A percentile compares a stretch with the other conserved stretches of the same genome.
Evolutionary conservation across 2,329 filamentous ascomycete genomes (phyloP).

Genomic region (Trichoderma sp.): DNA sequence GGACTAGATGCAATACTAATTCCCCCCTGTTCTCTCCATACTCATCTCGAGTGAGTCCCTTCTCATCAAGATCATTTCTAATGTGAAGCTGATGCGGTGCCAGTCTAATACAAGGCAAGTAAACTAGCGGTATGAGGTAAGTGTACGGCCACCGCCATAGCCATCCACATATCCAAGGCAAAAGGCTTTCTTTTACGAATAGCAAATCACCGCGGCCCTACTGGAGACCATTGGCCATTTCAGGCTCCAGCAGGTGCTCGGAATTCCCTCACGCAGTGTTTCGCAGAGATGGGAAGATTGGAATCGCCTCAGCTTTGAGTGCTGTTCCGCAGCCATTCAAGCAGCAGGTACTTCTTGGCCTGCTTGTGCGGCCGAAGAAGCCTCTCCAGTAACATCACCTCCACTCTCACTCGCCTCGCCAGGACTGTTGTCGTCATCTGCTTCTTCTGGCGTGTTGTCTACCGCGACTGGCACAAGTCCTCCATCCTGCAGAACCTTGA

Average conservation of each 20-base stretch:
- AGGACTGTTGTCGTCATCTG: slow-evolving; percentile 11
- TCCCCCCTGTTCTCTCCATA: background rate
- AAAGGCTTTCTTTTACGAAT: slow-evolving; percentile 14
- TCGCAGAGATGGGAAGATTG: slow-evolving; percentile 16
- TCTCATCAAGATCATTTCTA: slow-evolving; percentile 16
- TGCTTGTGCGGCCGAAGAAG: slow-evolving; percentile 11
- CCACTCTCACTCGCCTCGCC: slow-evolving; percentile 5
- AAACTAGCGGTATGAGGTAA: slow-evolving; percentile 23
- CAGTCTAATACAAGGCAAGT: slow-evolving; percentile 22
- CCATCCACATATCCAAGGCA: slow-evolving; percentile 21
- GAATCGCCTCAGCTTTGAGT: slow-evolving; percentile 13
- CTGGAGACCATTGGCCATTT: slow-evolving; percentile 24
- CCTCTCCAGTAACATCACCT: background rate
- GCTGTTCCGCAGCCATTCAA: slow-evolving; percentile 25
- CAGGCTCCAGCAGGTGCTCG: slow-evolving; percentile 34
- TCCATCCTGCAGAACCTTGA: slow-evolving; percentile 44
- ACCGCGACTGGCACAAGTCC: slow-evolving; percentile 3
- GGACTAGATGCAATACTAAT: background rate
- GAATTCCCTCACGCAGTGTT: slow-evolving; percentile 34
- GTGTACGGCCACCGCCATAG: slow-evolving; percentile 14
- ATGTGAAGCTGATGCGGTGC: slow-evolving; percentile 23
- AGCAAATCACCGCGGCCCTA: slow-evolving; percentile 23
- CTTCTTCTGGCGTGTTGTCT: slow-evolving; percentile 27
- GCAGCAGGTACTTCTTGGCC: slow-evolving; percentile 29
- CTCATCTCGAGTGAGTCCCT: background rate